Conservation (phyloP, 106 monocot genomes). For the Dendrobium chrysotoxum region DNA sequence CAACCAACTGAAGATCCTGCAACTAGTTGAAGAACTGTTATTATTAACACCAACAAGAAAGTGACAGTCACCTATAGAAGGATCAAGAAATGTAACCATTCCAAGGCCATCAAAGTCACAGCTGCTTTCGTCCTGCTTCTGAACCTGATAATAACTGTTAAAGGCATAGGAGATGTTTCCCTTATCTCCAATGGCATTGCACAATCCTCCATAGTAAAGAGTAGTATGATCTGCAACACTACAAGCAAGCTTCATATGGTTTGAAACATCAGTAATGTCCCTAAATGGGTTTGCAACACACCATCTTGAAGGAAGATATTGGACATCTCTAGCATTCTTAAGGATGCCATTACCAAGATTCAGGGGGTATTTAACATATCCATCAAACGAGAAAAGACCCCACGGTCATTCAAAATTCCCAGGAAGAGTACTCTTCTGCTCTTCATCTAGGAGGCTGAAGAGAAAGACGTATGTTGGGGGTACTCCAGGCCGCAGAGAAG, state of each 20-base stretch:
- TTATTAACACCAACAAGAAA: constrained; percentile 67
- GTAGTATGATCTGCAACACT: constrained; percentile 68
- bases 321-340: constrained; percentile 70
- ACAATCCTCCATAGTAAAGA: constrained; percentile 65
- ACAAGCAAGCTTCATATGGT: constrained; percentile 75
- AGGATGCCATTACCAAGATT: constrained; percentile 53
- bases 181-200: constrained; percentile 69
- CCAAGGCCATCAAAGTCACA: constrained; percentile 92
- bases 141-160: constrained; percentile 84
- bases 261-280: constrained; percentile 30
- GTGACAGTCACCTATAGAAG: constrained; percentile 62
- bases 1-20: constrained; percentile 16
- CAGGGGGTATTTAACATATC: constrained; percentile 70
- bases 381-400: constrained; percentile 86
- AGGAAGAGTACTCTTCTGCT: constrained; percentile 62
- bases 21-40: constrained; percentile 25
- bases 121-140: constrained; percentile 56
- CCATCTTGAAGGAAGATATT: constrained; percentile 71
- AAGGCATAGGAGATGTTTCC: constrained; percentile 80
- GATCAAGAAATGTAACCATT: constrained; percentile 89
- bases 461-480: constrained; percentile 74
- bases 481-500: constrained; percentile 56
- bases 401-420: constrained; percentile 84
- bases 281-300: constrained; percentile 66
- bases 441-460: constrained; percentile 78